Percentiles rank a stretch among this genome's conserved stretches.
Conservation (phyloP, 331 rosid genomes). For the Dryas integrifolia region DNA sequence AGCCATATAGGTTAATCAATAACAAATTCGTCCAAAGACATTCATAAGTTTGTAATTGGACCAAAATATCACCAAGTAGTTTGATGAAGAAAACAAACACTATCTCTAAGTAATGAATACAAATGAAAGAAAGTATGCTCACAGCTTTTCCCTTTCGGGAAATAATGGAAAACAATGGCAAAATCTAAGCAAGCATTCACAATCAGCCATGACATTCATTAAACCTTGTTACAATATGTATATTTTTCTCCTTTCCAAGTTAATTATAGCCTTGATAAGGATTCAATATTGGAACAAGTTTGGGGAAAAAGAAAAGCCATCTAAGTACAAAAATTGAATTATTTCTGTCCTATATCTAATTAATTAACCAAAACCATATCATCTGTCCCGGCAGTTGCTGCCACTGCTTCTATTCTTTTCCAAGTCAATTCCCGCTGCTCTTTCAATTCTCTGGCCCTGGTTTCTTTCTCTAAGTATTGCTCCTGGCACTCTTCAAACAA, state of each 20-base stretch:
- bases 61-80: background rate
- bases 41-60: background rate
- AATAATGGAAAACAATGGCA: background rate
- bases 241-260: conserved; percentile 23
- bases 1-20: background rate
- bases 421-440: conserved; percentile 54
- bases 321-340: conserved; percentile 20
- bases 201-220: conserved; percentile 4
- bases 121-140: background rate
- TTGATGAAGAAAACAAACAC: background rate
- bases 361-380: conserved; percentile 50
- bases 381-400: conserved; percentile 47
- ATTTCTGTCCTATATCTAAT: conserved; percentile 30
- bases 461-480: conserved; percentile 46
- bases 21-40: background rate
- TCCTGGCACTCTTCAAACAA: conserved; percentile 57
- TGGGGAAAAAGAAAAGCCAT: conserved; percentile 14
- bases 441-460: conserved; percentile 41
- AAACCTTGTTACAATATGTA: conserved; percentile 17
- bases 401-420: conserved; percentile 65
- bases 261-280: conserved; percentile 17
- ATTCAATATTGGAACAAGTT: conserved; percentile 17
- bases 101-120: background rate
- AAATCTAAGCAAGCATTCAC: conserved; percentile 6
- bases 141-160: background rate